A percentile compares a stretch with the other conserved stretches of the same genome.
phyloP scores from a whole-genome alignment of 2,329 filamentous ascomycete species.

The Alternaria triticina region DNA sequence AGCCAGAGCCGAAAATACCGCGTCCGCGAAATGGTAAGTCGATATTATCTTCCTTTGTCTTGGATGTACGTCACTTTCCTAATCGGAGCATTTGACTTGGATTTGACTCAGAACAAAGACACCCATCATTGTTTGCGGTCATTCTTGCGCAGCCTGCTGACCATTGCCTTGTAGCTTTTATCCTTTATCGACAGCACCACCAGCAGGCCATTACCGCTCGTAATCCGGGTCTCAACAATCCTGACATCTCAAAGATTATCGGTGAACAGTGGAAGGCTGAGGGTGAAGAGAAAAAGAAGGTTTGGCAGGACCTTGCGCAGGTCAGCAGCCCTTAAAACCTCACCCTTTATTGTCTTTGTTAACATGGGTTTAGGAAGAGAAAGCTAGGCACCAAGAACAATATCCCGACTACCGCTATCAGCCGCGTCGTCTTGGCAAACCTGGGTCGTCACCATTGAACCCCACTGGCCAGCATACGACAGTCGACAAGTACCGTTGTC shows the following conservation, averaged over 20 bases:
- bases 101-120: constrained; percentile 33
- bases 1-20: constrained; percentile 74
- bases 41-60: constrained; percentile 28
- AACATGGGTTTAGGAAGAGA: constrained; percentile 71
- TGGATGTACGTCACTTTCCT: constrained; percentile 1
- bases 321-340: constrained; percentile 52
- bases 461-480: constrained; percentile 43
- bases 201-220: constrained; percentile 81
- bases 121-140: constrained; percentile 35
- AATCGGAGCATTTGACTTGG: constrained; percentile 14
- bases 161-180: constrained; percentile 76
- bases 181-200: constrained; percentile 92
- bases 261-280: constrained; percentile 89
- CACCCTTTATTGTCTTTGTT: constrained; percentile 8
- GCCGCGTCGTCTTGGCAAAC: constrained; percentile 64
- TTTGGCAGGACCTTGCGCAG: constrained; percentile 90
- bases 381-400: constrained; percentile 83
- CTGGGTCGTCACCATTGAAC: constrained; percentile 47
- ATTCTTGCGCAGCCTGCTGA: constrained; percentile 30
- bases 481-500: constrained; percentile 62
- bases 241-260: constrained; percentile 96
- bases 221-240: constrained; percentile 90
- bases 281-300: constrained; percentile 73
- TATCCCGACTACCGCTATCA: constrained; percentile 96
- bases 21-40: constrained; percentile 72